Evolutionary conservation across 2,329 filamentous ascomycete genomes (phyloP).

Genomic region (Coniochaeta prunicola): DNA sequence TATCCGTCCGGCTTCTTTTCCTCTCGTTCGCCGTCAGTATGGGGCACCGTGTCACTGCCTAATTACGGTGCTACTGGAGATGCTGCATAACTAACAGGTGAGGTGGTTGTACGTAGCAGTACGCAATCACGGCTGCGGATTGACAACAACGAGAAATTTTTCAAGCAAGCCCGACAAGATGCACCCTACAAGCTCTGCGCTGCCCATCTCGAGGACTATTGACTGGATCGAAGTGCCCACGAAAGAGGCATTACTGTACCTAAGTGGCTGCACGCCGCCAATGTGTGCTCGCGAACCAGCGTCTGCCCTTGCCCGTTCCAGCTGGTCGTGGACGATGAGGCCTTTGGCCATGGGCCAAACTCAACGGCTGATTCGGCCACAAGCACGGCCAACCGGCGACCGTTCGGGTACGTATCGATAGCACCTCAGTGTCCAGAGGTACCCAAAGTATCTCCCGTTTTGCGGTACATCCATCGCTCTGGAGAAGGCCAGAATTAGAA

Average conservation of each 20-base stretch:
- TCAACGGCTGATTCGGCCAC: neutral
- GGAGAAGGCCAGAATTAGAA: constrained; percentile 28
- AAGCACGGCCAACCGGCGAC: neutral
- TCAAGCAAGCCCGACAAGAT: too few species aligned
- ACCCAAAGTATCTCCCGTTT: constrained; percentile 9
- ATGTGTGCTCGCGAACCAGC: neutral
- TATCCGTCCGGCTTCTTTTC: neutral
- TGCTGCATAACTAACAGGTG: neutral
- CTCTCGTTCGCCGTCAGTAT: neutral
- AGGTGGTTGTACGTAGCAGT: neutral
- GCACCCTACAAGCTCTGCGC: too few species aligned
- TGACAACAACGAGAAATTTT: neutral
- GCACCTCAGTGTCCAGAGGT: neutral
- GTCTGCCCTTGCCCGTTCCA: neutral
- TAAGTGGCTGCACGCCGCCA: neutral
- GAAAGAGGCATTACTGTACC: neutral
- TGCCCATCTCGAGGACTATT: neutral
- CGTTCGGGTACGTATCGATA: neutral
- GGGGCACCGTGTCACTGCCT: neutral
- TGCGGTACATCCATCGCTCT: constrained; percentile 13
- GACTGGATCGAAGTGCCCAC: neutral
- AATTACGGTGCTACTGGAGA: neutral
- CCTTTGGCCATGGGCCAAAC: neutral
- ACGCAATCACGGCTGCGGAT: neutral
- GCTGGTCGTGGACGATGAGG: neutral